phyloP scores from a whole-genome alignment of 768 basidiomycete species.

The Baorangia bicolor region DNA sequence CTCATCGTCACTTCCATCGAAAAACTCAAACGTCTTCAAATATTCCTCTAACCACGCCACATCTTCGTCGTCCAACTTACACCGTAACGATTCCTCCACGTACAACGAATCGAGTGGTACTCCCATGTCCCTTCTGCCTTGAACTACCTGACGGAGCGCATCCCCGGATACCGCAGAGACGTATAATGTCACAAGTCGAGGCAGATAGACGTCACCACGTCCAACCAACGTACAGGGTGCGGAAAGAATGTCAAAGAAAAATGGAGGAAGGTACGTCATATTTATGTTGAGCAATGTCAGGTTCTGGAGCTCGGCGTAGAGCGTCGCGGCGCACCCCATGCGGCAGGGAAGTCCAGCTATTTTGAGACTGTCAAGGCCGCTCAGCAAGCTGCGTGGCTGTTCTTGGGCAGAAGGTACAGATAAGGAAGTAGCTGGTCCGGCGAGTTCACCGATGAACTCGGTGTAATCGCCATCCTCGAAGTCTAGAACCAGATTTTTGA shows the following conservation, averaged over 20 bases:
- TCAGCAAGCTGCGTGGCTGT: constrained; percentile 37
- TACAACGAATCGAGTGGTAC: constrained; percentile 45
- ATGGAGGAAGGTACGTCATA: constrained; percentile 28
- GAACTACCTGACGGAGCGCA: constrained; percentile 45
- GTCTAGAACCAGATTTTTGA: constrained; percentile 47
- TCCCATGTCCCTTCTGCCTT: constrained; percentile 40
- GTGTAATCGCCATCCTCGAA: constrained; percentile 56
- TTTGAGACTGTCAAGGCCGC: constrained; percentile 50
- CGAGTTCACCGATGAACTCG: constrained; percentile 45
- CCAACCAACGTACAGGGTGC: not conserved
- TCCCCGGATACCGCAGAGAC: constrained; percentile 44
- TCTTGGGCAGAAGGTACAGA: constrained; percentile 38
- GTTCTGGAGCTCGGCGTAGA: constrained; percentile 49
- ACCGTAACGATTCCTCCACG: constrained; percentile 47
- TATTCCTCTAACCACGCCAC: constrained; percentile 52
- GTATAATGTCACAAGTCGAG: constrained; percentile 48
- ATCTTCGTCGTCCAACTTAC: constrained; percentile 41
- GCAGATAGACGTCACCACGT: constrained; percentile 37
- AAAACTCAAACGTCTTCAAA: constrained; percentile 52
- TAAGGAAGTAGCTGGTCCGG: constrained; percentile 13
- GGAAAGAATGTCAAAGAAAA: constrained; percentile 28
- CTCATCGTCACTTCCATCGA: constrained; percentile 55
- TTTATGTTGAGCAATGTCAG: constrained; percentile 46
- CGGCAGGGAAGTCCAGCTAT: constrained; percentile 50
- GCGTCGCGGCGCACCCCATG: constrained; percentile 27